A percentile compares a stretch with the other conserved stretches of the same genome.
These are phyloP conservation scores for Colletotrichum coccodes DNA, from an alignment of 2,329 filamentous ascomycete genomes.

Conservation along the genomic window DNA sequence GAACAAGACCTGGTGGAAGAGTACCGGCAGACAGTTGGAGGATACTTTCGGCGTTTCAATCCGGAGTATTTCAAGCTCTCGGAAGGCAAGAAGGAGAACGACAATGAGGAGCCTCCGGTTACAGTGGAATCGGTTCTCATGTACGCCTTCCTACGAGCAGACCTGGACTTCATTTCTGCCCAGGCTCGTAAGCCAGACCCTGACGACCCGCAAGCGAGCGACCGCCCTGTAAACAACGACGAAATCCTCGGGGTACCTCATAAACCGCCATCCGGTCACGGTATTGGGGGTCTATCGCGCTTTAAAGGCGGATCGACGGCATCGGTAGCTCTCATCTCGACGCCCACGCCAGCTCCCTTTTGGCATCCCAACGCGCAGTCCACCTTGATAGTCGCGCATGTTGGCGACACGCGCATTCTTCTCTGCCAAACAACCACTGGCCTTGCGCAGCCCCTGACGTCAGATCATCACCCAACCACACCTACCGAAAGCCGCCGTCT, in stretches of 20 bases:
- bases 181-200: constrained; percentile 85
- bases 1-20: constrained; percentile 77
- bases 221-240: constrained; percentile 84
- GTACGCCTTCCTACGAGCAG: constrained; percentile 93
- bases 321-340: constrained; percentile 89
- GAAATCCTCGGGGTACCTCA: constrained; percentile 79
- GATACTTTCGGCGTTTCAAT: constrained; percentile 92
- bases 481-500: constrained; percentile 86
- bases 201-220: constrained; percentile 75
- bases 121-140: constrained; percentile 83
- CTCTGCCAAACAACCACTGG: constrained; percentile 90
- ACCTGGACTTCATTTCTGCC: constrained; percentile 92
- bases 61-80: constrained; percentile 76
- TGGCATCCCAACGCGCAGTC: constrained; percentile 92
- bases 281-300: constrained; percentile 78
- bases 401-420: constrained; percentile 91
- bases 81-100: constrained; percentile 32
- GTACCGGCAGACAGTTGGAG: constrained; percentile 88
- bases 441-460: constrained; percentile 81
- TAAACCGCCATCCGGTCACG: constrained; percentile 63
- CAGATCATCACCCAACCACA: constrained; percentile 91
- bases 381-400: constrained; percentile 87
- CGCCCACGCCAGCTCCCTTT: constrained; percentile 89
- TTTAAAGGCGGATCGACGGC: constrained; percentile 96
- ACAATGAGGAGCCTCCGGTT: constrained; percentile 51